A percentile compares a stretch with the other conserved stretches of the same genome.
phyloP scores from a whole-genome alignment of 1,139 yeast genomes.

The Williopsis jadinii region DNA sequence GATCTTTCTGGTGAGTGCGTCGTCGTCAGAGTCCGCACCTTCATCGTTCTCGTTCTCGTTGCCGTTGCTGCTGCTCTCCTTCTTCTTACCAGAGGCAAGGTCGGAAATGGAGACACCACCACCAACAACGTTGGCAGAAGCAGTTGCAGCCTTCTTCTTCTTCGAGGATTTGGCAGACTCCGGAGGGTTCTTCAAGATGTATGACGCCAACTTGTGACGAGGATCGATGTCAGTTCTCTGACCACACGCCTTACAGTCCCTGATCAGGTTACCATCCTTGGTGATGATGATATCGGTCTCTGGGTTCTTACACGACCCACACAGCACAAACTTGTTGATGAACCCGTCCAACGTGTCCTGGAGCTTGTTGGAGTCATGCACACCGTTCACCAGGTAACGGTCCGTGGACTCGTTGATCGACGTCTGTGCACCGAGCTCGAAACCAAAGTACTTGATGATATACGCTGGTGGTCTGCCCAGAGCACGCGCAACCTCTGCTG shows the following conservation, averaged over 20 bases:
- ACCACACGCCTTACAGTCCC: constrained; percentile 99
- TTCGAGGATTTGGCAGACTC: constrained; percentile 45
- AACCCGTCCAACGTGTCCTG: constrained; percentile 95
- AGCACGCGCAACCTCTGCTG: constrained; percentile 91
- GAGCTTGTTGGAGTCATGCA: constrained; percentile 81
- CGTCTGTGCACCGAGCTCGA: constrained; percentile 96
- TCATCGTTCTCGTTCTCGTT: constrained; percentile 24
- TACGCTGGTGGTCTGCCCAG: constrained; percentile 89
- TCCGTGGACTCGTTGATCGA: constrained; percentile 72
- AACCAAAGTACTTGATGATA: constrained; percentile 90
- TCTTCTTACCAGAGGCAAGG: constrained; percentile 42
- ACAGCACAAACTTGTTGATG: constrained; percentile 84
- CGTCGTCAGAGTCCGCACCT: constrained; percentile 56
- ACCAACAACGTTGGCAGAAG: constrained; percentile 85
- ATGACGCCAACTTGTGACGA: constrained; percentile 80
- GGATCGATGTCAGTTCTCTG: constrained; percentile 78
- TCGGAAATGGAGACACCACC: constrained; percentile 79
- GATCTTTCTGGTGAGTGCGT: constrained; percentile 70
- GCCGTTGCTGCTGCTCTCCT: constrained; percentile 14
- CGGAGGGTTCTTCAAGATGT: constrained; percentile 91
- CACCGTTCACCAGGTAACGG: constrained; percentile 91
- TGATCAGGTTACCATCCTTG: constrained; percentile 68
- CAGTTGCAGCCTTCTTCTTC: constrained; percentile 77
- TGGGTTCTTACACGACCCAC: constrained; percentile 95
- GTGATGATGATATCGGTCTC: constrained; percentile 88